Evolutionary conservation across 352 stramenopile species (phyloP).

Genomic region (Globisporangium iwayamae): DNA sequence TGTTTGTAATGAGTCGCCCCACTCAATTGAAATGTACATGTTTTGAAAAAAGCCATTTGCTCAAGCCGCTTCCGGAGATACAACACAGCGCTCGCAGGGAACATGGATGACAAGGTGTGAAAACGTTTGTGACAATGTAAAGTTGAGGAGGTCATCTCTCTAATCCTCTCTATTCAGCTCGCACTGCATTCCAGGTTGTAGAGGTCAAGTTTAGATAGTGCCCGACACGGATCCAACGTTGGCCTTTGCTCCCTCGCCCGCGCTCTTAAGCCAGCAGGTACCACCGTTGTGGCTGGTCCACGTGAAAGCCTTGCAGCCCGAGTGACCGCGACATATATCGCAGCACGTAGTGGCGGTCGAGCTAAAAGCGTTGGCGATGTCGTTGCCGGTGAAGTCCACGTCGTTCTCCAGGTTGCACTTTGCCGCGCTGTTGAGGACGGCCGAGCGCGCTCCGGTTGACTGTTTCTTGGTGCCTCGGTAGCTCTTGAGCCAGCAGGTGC

Average conservation of each 20-base stretch:
- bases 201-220: neutral
- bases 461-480: neutral
- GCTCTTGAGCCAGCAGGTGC: slow-evolving; percentile 60
- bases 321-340: slow-evolving; percentile 4
- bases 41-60: neutral
- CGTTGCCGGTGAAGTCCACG: slow-evolving; percentile 4
- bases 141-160: neutral
- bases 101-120: neutral
- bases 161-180: neutral
- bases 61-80: neutral
- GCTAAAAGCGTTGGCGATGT: slow-evolving; percentile 3
- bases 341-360: neutral
- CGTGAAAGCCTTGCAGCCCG: slow-evolving; percentile 29
- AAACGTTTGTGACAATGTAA: neutral
- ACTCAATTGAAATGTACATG: slow-evolving; percentile 1
- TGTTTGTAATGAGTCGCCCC: neutral
- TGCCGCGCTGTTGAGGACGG: neutral
- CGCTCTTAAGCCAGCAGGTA: slow-evolving; percentile 55
- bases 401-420: slow-evolving; percentile 10
- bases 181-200: neutral
- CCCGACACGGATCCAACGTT: neutral
- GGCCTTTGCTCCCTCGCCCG: neutral
- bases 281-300: slow-evolving; percentile 46
- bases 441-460: neutral
- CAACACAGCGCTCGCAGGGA: neutral